Conservation (phyloP, 2,329 filamentous ascomycete species). For the Venturiaceae sp. region DNA sequence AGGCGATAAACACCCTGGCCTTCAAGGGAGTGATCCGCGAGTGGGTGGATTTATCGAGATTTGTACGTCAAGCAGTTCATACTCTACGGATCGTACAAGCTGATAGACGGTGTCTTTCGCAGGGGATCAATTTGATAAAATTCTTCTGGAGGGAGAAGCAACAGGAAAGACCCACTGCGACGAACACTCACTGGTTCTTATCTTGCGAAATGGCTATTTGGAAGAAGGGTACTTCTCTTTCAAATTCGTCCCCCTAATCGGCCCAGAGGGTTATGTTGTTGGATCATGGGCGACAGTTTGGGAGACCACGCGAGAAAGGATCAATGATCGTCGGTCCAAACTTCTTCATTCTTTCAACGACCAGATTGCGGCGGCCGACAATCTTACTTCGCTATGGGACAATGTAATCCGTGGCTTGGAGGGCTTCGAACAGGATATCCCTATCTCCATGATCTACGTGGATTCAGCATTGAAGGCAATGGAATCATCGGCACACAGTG, state of each 20-base stretch:
- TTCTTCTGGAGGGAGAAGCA: constrained; percentile 1
- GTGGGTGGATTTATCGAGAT: background rate
- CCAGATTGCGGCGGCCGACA: background rate
- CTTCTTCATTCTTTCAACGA: background rate
- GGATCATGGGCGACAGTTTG: background rate
- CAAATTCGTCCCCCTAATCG: constrained; percentile 9
- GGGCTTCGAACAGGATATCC: background rate
- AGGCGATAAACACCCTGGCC: constrained; percentile 6
- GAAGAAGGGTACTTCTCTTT: constrained; percentile 9
- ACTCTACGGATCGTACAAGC: background rate
- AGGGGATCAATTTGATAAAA: constrained; percentile 5
- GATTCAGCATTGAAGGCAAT: background rate
- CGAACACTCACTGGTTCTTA: background rate
- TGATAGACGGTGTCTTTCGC: background rate
- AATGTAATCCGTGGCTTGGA: background rate
- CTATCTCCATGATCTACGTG: background rate
- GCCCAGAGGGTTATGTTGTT: constrained; percentile 3
- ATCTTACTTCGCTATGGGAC: background rate
- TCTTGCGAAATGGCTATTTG: constrained; percentile 3
- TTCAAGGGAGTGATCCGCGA: constrained; percentile 4
- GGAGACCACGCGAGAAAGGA: background rate
- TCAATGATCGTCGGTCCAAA: background rate
- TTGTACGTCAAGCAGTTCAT: background rate
- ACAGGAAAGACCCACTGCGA: background rate
- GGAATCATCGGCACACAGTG: background rate